phyloP scores from a whole-genome alignment of 306 rosid genomes.

The Hippophae gyantsensis region DNA sequence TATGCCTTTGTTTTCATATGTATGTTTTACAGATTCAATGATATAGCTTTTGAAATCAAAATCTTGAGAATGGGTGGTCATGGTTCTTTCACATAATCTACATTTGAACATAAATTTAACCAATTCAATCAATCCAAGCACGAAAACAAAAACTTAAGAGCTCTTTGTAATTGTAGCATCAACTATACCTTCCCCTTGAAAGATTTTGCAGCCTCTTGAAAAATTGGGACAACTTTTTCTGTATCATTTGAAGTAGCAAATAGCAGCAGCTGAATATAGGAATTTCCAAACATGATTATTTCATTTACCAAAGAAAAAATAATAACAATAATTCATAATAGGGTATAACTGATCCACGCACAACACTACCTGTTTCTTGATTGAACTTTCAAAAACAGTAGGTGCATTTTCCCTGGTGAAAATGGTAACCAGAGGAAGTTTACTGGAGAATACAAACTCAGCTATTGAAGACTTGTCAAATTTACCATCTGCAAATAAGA shows the following conservation, averaged over 20 bases:
- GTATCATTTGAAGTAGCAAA: slow-evolving; percentile 69
- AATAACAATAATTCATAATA: background rate
- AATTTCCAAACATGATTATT: slow-evolving; percentile 16
- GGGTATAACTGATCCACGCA: background rate
- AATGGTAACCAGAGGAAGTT: slow-evolving; percentile 74
- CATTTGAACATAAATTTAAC: background rate
- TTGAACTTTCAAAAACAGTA: slow-evolving; percentile 68
- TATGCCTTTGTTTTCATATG: too few relatives aligned
- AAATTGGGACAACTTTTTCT: slow-evolving; percentile 52
- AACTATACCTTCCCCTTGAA: slow-evolving; percentile 89
- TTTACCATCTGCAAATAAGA: slow-evolving; percentile 51
- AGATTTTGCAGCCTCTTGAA: slow-evolving; percentile 63
- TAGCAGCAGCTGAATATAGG: slow-evolving; percentile 51
- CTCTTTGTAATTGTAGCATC: background rate
- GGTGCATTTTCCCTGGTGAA: slow-evolving; percentile 90
- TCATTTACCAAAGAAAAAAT: background rate
- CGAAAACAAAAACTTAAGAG: slow-evolving; percentile 2
- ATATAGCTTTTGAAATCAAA: background rate
- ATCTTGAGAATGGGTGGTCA: background rate
- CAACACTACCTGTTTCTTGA: slow-evolving; percentile 85
- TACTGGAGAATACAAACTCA: slow-evolving; percentile 70
- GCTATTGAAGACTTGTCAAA: slow-evolving; percentile 60
- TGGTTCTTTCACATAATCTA: background rate
- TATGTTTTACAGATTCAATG: too few relatives aligned
- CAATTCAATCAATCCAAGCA: background rate